Evolutionary conservation across 768 basidiomycete species (phyloP), one percentile per base, ranked within the genome.

Genomic region (Trametes cinnabarina): DNA sequence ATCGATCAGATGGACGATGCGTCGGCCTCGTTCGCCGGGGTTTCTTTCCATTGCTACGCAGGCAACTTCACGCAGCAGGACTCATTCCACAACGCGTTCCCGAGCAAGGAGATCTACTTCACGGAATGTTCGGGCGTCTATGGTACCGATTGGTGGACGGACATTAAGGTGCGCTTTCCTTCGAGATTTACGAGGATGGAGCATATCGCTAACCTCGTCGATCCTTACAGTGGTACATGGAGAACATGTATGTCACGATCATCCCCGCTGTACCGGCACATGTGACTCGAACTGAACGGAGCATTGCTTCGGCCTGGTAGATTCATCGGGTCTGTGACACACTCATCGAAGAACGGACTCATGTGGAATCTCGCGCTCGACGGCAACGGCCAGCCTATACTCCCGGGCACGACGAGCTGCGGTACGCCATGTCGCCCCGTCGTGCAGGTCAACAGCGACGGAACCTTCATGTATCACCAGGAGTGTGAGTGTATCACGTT

Each of bases 281-380:
- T 9, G n/a, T 8, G 34, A 25, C 7, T 40, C 25, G 17, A 19
- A 35, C 22, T 54, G 48, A 50, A 12, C 46, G 62, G 57, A n/a
- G 20, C 44, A 69, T 69, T 42, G 50, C 22, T 23, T 14, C 37
- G 66, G 11, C 44, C 15, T 47, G 8, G 9, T 25, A 73, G 72
- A 15, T 79, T 77, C 65, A 75, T 78, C 41, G 77, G 81, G 26
- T 61, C 76, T 4, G 60, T 78, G 25, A 68, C 73, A 56, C 72
- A 77, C 61, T 75, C 75, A 55, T 63, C 77, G 8, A 73, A 68
- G 51, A 69, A 80, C 44, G 86, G 76, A 0, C 71, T 90, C 17
- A 87, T 89, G 84, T 92, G 89, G 88, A 88, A 87, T 63, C 71
- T 90, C 42, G 89, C 86, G 1, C 77, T 87, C 11, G 82, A 90